Base-by-base conservation (phyloP, 352 stramenopile species). In the Plasmopara halstedii region DNA sequence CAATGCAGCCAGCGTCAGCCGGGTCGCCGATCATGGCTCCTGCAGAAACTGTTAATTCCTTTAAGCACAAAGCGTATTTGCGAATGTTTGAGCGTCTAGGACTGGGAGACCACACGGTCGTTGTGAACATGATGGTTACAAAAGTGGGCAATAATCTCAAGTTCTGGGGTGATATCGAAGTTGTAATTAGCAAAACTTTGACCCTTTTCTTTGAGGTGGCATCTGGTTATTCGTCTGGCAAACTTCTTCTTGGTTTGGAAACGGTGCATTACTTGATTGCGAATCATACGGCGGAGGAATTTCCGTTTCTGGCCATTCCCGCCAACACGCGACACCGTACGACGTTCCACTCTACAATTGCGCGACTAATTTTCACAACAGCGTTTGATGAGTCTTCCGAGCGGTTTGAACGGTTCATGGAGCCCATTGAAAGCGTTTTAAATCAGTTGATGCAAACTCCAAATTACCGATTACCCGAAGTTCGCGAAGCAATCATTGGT, bases 91-190 rank as follows among this genome's bases (percentile, higher is more conserved):
- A 98, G 46, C 81, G 92, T 43, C 88, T 99, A 73, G 95, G 90
- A 40, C 85, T 98, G 62, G 95, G 95, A 7, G 94, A 99, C 64
- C 94, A 98, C 69, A 97, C 89, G 25, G 74, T 92, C 34, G 94
- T 99, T 15, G 94, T 97, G 45, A 98, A 98, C 69, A 96, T 98
- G 56, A 97, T 99, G 56, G 88, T 99, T 20, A 98, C 92, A 25
- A 98, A 99, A 73, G 86, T 99, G 46, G 94, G 94, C 56, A 98
- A 98, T 63, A 99, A 98, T 67, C 78, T 99, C 19, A 98, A 98
- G 73, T 98, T 97, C 56, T 99, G 95, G 95, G 91, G 91, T 17
- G 85, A 98, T 44, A 82, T 97, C 18, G 74, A 98, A 56, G 87
- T 98, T 40, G 86, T 99, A 50, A 88, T 98, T 57, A 85, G 71